Percentiles rank a stretch among this genome's conserved stretches.
phyloP scores from a whole-genome alignment of 108 stramenopile species.

The Nitzschia palea region DNA sequence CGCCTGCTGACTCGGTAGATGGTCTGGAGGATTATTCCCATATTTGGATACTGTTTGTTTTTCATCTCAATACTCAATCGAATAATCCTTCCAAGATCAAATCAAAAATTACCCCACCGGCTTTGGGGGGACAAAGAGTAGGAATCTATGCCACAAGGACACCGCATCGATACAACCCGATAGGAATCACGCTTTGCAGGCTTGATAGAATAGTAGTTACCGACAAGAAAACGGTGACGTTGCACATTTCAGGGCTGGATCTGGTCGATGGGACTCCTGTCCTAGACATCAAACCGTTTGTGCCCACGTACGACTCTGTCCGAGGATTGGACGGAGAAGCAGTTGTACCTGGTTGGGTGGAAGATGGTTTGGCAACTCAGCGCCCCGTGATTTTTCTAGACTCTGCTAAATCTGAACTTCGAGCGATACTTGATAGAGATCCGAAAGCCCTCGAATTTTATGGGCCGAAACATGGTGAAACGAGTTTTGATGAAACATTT shows the following conservation, averaged over 20 bases:
- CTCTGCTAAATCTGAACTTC: constrained; percentile 46
- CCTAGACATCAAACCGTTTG: constrained; percentile 91
- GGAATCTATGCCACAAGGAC: constrained; percentile 96
- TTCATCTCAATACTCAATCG: constrained; percentile 94
- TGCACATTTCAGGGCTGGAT: constrained; percentile 85
- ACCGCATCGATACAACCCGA: constrained; percentile 95
- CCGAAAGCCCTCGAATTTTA: constrained; percentile 63
- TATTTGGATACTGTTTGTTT: constrained; percentile 95
- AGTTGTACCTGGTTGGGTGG: constrained; percentile 71
- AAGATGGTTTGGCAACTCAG: constrained; percentile 59
- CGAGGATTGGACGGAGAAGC: not conserved
- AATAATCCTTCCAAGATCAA: constrained; percentile 34
- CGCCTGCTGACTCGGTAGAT: constrained; percentile 31
- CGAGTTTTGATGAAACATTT: constrained; percentile 36
- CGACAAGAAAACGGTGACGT: constrained; percentile 19
- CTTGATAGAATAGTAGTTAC: constrained; percentile 59
- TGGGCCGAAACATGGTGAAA: constrained; percentile 53
- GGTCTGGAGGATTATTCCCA: constrained; percentile 85
- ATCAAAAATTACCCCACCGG: constrained; percentile 85
- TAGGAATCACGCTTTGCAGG: constrained; percentile 90
- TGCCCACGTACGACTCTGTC: constrained; percentile 84
- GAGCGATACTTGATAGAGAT: constrained; percentile 31
- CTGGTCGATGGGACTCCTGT: constrained; percentile 95
- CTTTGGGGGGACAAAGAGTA: constrained; percentile 85
- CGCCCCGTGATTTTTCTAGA: constrained; percentile 51